Evolutionary conservation across 441 rosid genomes (phyloP), one percentile per base, ranked within the genome.

Genomic region (Adansonia rubrostipa): DNA sequence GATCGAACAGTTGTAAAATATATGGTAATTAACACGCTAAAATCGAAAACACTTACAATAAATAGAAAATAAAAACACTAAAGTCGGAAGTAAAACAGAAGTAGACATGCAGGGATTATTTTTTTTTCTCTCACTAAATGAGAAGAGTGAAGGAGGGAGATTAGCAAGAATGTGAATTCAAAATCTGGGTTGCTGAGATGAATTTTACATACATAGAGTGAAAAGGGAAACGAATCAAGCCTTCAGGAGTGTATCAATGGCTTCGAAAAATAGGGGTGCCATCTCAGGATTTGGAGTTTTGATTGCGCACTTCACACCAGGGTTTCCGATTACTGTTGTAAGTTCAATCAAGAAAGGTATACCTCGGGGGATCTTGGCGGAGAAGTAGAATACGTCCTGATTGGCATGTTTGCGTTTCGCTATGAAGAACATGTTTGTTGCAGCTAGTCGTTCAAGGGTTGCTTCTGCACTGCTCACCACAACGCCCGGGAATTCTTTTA

Each of bases 381-480:
- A 92, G 88, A 96, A 87, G 85, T 96, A 96, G 87, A 93, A 88
- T 20, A 96, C 99, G 13, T 96, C 98, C 82, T 93, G 98, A 84
- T 86, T 94, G 14, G 95, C 97, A 61, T 96, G 90, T 87, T 96
- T 96, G 80, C 99, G 90, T 80, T 94, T 96, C 7, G 98, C 98
- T 20, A 96, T 94, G 79, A 92, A 93, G 86, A 92, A 96, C 91
- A 93, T 88, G 84, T 94, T 94, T 33, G 87, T 83, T 58, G 92
- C 86, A 66, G 89, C 87, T 54, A 96, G 88, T 77, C 82, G 82
- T 17, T 96, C 97, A 8, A 94, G 81, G 19, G 93, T 88, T 47
- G 92, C 83, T 75, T 96, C 99, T 0, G 88, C 89, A 17, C 85
- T 87, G 44, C 83, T 85, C 82, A 93, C 78, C 61, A 84, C 88